These are phyloP conservation scores for Asclepias syriaca DNA, from an alignment of 257 asterid species.

Conservation along the genomic window DNA sequence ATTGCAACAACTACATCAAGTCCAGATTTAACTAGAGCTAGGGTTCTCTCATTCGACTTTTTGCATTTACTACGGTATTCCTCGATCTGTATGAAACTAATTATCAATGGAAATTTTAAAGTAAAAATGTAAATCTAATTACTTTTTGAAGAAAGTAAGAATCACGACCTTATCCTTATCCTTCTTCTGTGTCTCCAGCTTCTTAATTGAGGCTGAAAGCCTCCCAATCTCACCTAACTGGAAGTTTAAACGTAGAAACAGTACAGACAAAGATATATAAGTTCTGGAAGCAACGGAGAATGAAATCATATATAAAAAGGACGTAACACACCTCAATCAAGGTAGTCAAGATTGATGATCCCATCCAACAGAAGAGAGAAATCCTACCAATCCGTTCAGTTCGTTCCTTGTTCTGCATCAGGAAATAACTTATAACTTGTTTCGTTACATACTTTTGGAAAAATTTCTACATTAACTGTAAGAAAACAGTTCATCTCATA, in stretches of 20 bases:
- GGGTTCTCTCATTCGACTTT: conserved; percentile 71
- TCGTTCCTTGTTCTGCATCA: conserved; percentile 75
- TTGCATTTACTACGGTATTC: conserved; percentile 53
- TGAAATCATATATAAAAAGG: background rate
- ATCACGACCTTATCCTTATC: conserved; percentile 60
- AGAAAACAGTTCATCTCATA: conserved; percentile 17
- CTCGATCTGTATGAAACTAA: conserved; percentile 48
- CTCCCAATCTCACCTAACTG: conserved; percentile 83
- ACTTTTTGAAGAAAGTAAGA: conserved; percentile 3
- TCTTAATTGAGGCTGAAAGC: conserved; percentile 75
- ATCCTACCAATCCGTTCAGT: conserved; percentile 72
- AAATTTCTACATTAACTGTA: background rate
- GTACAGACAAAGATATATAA: conserved; percentile 2
- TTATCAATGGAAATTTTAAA: background rate
- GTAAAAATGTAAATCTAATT: conserved; percentile 8
- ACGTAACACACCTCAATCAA: conserved; percentile 50
- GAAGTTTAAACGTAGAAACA: conserved; percentile 13
- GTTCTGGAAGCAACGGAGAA: background rate
- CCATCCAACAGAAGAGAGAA: conserved; percentile 90
- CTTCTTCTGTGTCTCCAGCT: conserved; percentile 64
- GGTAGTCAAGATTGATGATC: conserved; percentile 64
- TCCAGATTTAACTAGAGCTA: conserved; percentile 75
- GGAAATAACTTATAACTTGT: background rate
- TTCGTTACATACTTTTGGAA: background rate
- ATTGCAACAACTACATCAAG: conserved; percentile 85